Base-by-base conservation (phyloP, 352 stramenopile species). In the Saprolegnia parasitica region DNA sequence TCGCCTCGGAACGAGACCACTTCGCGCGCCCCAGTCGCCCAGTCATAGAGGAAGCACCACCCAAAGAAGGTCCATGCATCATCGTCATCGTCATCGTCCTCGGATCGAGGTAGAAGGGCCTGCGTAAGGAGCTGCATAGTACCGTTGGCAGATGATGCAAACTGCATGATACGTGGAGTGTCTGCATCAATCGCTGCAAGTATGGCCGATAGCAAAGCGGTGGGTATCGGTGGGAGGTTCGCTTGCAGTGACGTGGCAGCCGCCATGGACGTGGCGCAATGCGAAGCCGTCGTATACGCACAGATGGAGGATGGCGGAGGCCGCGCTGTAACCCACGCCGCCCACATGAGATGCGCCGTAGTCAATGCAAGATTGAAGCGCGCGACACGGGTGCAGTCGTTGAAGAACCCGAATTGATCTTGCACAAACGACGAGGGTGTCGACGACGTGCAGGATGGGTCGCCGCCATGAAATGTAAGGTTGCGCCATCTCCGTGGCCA, bases 1-100 rank as follows among this genome's bases (percentile, higher is more conserved):
- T 67, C 39, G 6, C 60, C 60, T 67, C 56, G 35, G 56, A 67
- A 56, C 42, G 60, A 67, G n/a, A 67, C 42, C 29, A 57, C 60
- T 56, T 67, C 45, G 10, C 60, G 60, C 24, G 4, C 29, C 3
- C 60, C 60, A 37, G 8, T 32, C 4, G 42, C 39, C 60, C 60
- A 67, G n/a, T 67, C 60, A 32, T 26, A 67, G 4, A 67, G 16
- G 13, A 56, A n/a, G 15, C 13, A 5, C 60, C 60, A 67, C 5
- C 60, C 60, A 23, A 35, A 61, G 16, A 56, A 5, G 29, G 35
- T 24, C 60, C 60, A 67, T 24, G 32, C 16, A 20, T 13, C 10
- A 9, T 65, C 57, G 45, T 6, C 57, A 15, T 13, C 23, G 23
- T 58, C 8, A 58, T 8, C 52, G 9, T 55, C 13, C 4, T 16